phyloP scores from a whole-genome alignment of 352 stramenopile genomes.

The Phytophthora sansomeana region DNA sequence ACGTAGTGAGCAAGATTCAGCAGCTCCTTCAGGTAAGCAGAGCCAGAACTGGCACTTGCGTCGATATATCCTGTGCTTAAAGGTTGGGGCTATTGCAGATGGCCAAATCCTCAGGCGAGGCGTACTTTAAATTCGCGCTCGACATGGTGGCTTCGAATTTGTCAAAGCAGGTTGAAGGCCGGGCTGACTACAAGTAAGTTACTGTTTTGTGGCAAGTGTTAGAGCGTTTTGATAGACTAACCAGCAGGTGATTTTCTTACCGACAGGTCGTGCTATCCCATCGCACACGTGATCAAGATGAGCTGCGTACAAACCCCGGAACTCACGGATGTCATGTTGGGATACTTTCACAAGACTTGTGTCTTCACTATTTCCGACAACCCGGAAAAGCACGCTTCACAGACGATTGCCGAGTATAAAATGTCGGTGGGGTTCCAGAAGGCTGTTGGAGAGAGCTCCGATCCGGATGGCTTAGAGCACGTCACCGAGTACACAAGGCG shows the following conservation, averaged over 20 bases:
- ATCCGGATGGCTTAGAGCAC: slow-evolving; percentile 71
- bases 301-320: slow-evolving; percentile 75
- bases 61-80: neutral
- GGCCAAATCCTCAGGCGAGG: slow-evolving; percentile 57
- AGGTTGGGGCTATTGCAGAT: slow-evolving; percentile 36
- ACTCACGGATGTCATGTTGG: slow-evolving; percentile 75
- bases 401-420: slow-evolving; percentile 75
- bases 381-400: slow-evolving; percentile 55
- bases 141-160: slow-evolving; percentile 77
- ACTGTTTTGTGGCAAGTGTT: neutral
- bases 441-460: slow-evolving; percentile 63
- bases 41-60: neutral
- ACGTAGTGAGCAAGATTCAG: slow-evolving; percentile 76
- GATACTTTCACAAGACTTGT: slow-evolving; percentile 78
- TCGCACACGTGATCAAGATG: slow-evolving; percentile 84
- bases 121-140: slow-evolving; percentile 77
- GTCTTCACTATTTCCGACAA: slow-evolving; percentile 79
- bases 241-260: neutral
- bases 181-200: slow-evolving; percentile 82
- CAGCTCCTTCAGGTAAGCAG: slow-evolving; percentile 59
- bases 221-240: slow-evolving; percentile 1
- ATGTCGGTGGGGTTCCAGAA: slow-evolving; percentile 70
- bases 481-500: slow-evolving; percentile 81
- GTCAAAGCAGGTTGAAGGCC: slow-evolving; percentile 69
- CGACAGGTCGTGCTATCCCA: slow-evolving; percentile 67